phyloP scores from a whole-genome alignment of 495 filamentous ascomycete species.

The Clavariopsis aquatica region DNA sequence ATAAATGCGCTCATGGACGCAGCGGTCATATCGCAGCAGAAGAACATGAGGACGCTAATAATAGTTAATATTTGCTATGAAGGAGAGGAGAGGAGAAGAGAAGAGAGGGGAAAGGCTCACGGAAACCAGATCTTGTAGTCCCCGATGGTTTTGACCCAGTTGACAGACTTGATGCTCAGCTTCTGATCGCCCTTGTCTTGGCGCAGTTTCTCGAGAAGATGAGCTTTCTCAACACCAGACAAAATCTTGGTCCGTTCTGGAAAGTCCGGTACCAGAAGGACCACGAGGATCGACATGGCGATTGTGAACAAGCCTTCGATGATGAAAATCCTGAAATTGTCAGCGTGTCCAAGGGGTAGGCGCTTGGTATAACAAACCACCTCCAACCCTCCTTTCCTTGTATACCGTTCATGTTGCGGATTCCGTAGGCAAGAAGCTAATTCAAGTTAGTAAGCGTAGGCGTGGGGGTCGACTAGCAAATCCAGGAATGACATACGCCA shows the following conservation, averaged over 20 bases:
- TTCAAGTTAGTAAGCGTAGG: no score
- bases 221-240: slow-evolving; percentile 13
- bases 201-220: slow-evolving; percentile 25
- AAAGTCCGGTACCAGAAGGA: slow-evolving; percentile 33
- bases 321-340: slow-evolving; percentile 35
- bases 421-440: slow-evolving; percentile 26
- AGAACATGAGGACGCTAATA: slow-evolving; percentile 30
- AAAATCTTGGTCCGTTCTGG: slow-evolving; percentile 30
- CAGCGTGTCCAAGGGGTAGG: not conserved
- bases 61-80: not conserved
- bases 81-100: not conserved
- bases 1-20: slow-evolving; percentile 36
- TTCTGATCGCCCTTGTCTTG: slow-evolving; percentile 34
- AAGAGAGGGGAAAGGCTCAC: slow-evolving; percentile 6
- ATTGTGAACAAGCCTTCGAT: slow-evolving; percentile 35
- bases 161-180: slow-evolving; percentile 21
- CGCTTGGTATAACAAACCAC: slow-evolving; percentile 13
- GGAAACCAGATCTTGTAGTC: slow-evolving; percentile 36
- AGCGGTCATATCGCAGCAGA: slow-evolving; percentile 37
- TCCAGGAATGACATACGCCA: slow-evolving; percentile 15
- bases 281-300: slow-evolving; percentile 26
- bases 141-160: slow-evolving; percentile 28
- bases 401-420: slow-evolving; percentile 33
- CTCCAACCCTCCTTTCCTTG: slow-evolving; percentile 34
- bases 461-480: no score